Evolutionary conservation across 257 asterid species (phyloP), one percentile per base, ranked within the genome.

Genomic region (Thymus quinquecostatus): DNA sequence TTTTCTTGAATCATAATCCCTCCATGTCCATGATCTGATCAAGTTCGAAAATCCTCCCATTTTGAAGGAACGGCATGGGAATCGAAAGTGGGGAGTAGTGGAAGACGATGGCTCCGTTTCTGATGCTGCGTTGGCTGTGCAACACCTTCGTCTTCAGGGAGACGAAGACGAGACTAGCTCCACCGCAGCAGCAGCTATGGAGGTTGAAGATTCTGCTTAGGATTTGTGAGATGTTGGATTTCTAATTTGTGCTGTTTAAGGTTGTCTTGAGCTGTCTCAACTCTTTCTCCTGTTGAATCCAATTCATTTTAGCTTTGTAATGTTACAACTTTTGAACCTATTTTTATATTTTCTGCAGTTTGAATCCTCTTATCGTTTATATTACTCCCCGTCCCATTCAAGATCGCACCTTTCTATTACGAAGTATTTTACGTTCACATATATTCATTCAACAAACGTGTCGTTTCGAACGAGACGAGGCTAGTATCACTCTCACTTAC

Each of bases 181-280:
- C 32, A 14, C 40, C 29, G 45, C 66, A 12, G 30, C 48, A 2
- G 66, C 5, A 30, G 53, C 45, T 56, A 44, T 69, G 74, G 66
- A 69, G 21, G 58, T 30, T 7, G 74, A 69, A 14, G 57, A 57
- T 57, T 69, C 66, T 44, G 57, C 11, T 69, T 67, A 67, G 72
- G 40, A 34, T 29, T 8, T 56, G 60, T 38, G 6, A 5, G 53
- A 21, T 41, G 38, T 38, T 49, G 68, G 13, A 61, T 1, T 14
- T 63, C 38, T 41, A 4, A 21, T 10, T 28, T 55, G 56, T 55
- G 44, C 11, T 56, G 66, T 69, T 69, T 56, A 12, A 54, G 55
- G 0, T 29, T 55, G 64, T 29, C 34, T 69, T 53, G 34, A 36
- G 40, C 10, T 38, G 38, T 54, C 38, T 54, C 8, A 69, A 69